A percentile compares a stretch with the other conserved stretches of the same genome.
These are phyloP conservation scores for Peronospora tabacina DNA, from an alignment of 352 stramenopile genomes.

Conservation along the genomic window DNA sequence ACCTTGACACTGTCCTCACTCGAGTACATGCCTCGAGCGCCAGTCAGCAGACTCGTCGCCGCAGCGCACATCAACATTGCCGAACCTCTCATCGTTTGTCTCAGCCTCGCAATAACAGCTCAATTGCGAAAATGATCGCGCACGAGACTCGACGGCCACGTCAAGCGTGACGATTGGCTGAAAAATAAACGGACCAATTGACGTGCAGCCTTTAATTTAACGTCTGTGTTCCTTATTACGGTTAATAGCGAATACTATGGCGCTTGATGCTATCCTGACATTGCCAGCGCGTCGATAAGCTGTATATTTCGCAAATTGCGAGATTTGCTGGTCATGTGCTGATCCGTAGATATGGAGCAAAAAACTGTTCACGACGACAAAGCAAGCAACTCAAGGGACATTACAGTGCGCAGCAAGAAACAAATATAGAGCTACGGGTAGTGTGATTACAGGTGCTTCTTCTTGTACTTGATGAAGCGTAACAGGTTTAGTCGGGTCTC, in stretches of 20 bases:
- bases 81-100: slow-evolving; percentile 11
- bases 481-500: slow-evolving; percentile 82
- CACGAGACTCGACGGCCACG: slow-evolving; percentile 20
- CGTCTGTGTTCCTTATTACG: no score
- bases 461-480: slow-evolving; percentile 90
- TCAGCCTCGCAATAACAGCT: neutral
- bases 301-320: slow-evolving; percentile 56
- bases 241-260: no score
- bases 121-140: slow-evolving; percentile 15
- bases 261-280: slow-evolving; percentile 21
- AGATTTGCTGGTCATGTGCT: slow-evolving; percentile 42
- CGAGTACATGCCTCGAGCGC: slow-evolving; percentile 50
- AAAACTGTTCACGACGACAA: slow-evolving; percentile 2
- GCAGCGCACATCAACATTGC: slow-evolving; percentile 22
- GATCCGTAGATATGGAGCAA: neutral
- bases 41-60: slow-evolving; percentile 29
- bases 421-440: slow-evolving; percentile 12
- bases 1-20: slow-evolving; percentile 58
- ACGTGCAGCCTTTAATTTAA: neutral
- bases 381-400: slow-evolving; percentile 2
- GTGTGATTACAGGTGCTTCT: slow-evolving; percentile 63
- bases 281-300: slow-evolving; percentile 54
- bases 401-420: slow-evolving; percentile 13
- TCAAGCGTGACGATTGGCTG: slow-evolving; percentile 23
- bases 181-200: slow-evolving; percentile 1